Conservation (phyloP, 2,329 filamentous ascomycete genomes). For the Paramyrothecium sp. region DNA sequence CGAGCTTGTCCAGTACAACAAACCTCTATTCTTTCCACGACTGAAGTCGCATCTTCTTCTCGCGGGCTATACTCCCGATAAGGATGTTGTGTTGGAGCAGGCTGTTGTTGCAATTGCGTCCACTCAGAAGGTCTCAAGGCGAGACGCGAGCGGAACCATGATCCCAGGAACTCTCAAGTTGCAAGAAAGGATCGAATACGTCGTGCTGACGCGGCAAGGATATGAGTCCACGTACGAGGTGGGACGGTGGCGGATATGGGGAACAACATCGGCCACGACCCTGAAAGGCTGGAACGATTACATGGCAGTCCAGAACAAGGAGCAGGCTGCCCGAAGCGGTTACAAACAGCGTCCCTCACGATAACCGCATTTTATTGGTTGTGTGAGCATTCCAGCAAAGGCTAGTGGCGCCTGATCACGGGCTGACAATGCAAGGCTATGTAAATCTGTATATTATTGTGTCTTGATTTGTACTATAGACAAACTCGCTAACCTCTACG, state of each 20-base stretch:
- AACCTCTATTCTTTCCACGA: conserved; percentile 38
- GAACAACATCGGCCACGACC: conserved; percentile 56
- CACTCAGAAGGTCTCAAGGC: conserved; percentile 50
- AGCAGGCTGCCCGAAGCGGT: conserved; percentile 30
- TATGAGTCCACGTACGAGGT: conserved; percentile 45
- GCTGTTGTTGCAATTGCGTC: conserved; percentile 60
- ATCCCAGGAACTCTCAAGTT: conserved; percentile 47
- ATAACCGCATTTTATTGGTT: background rate
- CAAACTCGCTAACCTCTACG: conserved; percentile 18
- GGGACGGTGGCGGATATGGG: conserved; percentile 63
- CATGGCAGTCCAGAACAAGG: conserved; percentile 19
- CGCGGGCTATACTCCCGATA: conserved; percentile 41
- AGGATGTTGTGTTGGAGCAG: conserved; percentile 39
- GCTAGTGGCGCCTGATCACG: background rate
- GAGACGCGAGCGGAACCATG: conserved; percentile 31
- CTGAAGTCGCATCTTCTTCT: conserved; percentile 55
- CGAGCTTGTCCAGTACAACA: conserved; percentile 53
- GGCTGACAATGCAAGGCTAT: conserved; percentile 5
- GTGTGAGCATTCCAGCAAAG: conserved; percentile 12
- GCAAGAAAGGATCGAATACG: conserved; percentile 59
- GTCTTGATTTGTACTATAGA: conserved; percentile 26
- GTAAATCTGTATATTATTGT: conserved; percentile 22
- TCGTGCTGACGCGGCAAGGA: conserved; percentile 56
- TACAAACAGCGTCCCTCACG: conserved; percentile 21
- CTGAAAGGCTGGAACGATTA: conserved; percentile 35